Conservation (phyloP, 2,329 filamentous ascomycete genomes). For the Calonectria henricotiae region DNA sequence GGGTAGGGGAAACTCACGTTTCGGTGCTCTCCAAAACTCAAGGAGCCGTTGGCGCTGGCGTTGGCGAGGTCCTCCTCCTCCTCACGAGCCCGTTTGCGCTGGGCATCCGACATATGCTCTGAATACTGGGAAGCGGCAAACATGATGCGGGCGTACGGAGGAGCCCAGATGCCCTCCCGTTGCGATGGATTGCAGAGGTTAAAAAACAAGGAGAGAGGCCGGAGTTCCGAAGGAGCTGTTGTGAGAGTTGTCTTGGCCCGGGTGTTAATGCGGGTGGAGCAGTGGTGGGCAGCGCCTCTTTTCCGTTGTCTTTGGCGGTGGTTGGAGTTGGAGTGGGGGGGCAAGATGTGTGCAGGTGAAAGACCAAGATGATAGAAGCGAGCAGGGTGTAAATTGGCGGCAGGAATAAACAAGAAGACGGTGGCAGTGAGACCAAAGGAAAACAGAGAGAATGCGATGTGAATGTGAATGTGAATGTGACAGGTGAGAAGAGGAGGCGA, state of each 20-base stretch:
- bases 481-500: conserved; percentile 7
- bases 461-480: conserved; percentile 19
- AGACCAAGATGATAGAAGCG: neutral
- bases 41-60: conserved; percentile 55
- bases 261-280: conserved; percentile 51
- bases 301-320: conserved; percentile 32
- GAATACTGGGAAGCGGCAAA: conserved; percentile 57
- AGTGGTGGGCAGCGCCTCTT: conserved; percentile 37
- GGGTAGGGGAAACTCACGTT: conserved; percentile 59
- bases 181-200: conserved; percentile 18
- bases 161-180: conserved; percentile 20
- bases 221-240: conserved; percentile 37
- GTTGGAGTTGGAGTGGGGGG: conserved; percentile 36
- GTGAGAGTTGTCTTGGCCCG: conserved; percentile 45
- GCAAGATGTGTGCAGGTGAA: conserved; percentile 28
- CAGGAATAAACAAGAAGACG: conserved; percentile 6
- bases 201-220: conserved; percentile 32
- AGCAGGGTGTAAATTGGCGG: conserved; percentile 7
- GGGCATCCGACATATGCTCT: conserved; percentile 56
- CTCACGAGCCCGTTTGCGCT: conserved; percentile 65
- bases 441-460: conserved; percentile 19
- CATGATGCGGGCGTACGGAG: conserved; percentile 54
- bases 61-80: conserved; percentile 63
- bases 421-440: neutral
- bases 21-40: conserved; percentile 68